These are phyloP conservation scores for Schrenkiella parvula DNA, from an alignment of 345 rosid species.

Conservation along the genomic window DNA sequence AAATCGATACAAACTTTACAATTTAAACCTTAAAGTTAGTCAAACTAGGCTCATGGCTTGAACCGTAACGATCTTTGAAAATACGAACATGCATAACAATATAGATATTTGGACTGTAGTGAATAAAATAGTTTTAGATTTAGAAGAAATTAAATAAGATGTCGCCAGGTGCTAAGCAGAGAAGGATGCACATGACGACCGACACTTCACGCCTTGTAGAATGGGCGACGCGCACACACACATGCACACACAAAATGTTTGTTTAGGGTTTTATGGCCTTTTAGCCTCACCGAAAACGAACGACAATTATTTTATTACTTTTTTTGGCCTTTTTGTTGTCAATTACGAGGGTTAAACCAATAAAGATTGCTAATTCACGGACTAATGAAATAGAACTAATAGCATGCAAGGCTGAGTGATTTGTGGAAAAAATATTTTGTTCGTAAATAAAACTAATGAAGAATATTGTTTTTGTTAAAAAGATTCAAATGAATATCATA, in stretches of 20 bases:
- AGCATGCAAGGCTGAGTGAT: background rate
- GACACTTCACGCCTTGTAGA: background rate
- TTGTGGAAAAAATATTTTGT: background rate
- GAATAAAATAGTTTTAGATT: background rate
- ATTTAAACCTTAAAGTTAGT: no score
- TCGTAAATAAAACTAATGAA: background rate
- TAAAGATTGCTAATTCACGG: no score
- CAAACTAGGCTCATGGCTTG: no score
- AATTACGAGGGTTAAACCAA: no score
- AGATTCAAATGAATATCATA: background rate
- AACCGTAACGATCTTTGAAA: background rate
- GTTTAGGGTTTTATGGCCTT: background rate
- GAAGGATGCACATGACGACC: constrained; percentile 2
- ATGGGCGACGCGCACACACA: no score
- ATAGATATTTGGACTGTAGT: background rate
- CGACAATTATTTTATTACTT: background rate
- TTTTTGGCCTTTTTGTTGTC: no score
- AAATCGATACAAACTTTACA: no score
- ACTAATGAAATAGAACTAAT: background rate
- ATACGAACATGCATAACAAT: background rate
- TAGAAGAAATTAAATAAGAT: background rate
- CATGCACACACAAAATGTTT: no score
- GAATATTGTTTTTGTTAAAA: background rate
- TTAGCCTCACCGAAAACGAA: background rate
- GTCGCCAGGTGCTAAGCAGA: background rate